Conservation (phyloP, 345 rosid species). For the Eutrema yunnanense region DNA sequence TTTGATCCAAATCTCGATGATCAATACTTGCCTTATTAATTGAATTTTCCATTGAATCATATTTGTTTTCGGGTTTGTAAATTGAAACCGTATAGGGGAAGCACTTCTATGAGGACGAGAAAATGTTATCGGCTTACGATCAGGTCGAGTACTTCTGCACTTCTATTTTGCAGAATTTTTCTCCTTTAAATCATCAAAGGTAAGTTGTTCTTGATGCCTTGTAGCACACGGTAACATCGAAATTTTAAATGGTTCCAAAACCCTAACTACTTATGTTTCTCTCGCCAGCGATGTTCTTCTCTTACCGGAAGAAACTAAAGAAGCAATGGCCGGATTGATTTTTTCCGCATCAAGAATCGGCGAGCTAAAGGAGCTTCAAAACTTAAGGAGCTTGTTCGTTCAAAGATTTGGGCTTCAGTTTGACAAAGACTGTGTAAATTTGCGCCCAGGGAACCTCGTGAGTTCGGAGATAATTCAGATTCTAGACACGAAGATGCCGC, state of each 20-base stretch:
- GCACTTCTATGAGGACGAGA: constrained; percentile 29
- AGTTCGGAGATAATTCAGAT: constrained; percentile 6
- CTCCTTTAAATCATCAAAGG: background rate
- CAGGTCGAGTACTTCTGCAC: constrained; percentile 29
- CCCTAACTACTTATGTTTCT: background rate
- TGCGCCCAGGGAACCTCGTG: constrained; percentile 24
- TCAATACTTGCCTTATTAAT: background rate
- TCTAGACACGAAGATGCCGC: background rate
- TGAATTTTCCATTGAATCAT: background rate
- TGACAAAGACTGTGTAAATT: constrained; percentile 27
- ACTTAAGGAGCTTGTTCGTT: constrained; percentile 21
- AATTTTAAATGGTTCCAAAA: background rate
- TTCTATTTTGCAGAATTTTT: constrained; percentile 10
- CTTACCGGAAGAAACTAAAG: constrained; percentile 25
- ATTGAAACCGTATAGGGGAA: constrained; percentile 17
- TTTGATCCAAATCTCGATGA: background rate
- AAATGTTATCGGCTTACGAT: constrained; percentile 32
- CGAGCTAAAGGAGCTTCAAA: constrained; percentile 30
- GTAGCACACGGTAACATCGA: background rate
- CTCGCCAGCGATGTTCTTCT: constrained; percentile 10
- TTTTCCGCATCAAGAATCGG: constrained; percentile 46
- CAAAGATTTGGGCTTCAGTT: constrained; percentile 28
- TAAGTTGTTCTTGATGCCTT: background rate
- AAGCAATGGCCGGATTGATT: constrained; percentile 35
- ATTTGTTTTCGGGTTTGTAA: background rate